Evolutionary conservation across 1,139 yeast species (phyloP), one percentile per base, ranked within the genome.

Genomic region (Scheffersomyces quercinus): DNA sequence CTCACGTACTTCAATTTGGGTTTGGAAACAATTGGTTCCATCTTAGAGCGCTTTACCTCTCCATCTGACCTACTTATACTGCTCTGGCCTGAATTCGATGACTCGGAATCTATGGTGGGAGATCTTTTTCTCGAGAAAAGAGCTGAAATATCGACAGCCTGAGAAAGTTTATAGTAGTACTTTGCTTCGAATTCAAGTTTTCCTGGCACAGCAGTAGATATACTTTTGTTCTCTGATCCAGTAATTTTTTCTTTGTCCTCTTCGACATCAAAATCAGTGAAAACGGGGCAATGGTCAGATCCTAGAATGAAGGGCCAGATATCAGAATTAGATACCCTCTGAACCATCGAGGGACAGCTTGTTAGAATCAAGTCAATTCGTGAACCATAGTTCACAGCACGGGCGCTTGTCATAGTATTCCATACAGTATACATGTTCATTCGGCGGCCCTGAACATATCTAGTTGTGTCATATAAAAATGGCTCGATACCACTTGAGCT

Each of bases 241-340:
- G 8, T 6, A 6, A 20, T 20, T 20, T 20, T 8, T 20, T 20
- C 3, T 20, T 20, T 6, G 3, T 20, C 26, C 43, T 46, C 46
- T 4, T 46, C 45, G 6, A 67, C 49, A 29, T 68, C 68, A 41
- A 88, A 61, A 59, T 90, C 97, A 0, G 91, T 77, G 56, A 65
- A 89, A 0, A 89, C 81, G 0, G 99, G 99, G 62, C 98, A 93
- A 64, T 93, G 99, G 61, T 93, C 99, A 0, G 97, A 89, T 0
- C 98, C 99, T 60, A 78, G 68, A 0, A 91, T 57, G 31, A 71
- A 73, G 0, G 91, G 85, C 77, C 87, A 76, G 14, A 87, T 86
- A 54, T 84, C 81, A 0, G 93, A 85, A 14, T 64, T 57, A 0
- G 59, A 51, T 8, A 82, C 67, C 5, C 46, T 41, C 0, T 60